Evolutionary conservation across 768 basidiomycete genomes (phyloP).

Genomic region (Tubosaeta sp.): DNA sequence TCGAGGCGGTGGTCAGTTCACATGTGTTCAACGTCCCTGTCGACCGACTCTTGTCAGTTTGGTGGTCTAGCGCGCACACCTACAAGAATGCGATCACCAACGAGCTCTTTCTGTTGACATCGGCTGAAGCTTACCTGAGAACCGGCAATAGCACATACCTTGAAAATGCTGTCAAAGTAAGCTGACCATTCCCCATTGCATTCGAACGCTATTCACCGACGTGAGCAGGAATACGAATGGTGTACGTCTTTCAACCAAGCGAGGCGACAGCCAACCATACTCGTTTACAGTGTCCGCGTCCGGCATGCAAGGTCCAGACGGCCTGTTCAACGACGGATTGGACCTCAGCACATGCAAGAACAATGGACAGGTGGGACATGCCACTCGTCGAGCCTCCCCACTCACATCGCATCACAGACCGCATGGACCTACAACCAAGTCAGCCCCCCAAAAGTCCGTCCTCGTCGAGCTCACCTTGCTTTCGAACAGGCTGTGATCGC

Average conservation of each 20-base stretch:
- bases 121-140: slow-evolving; percentile 43
- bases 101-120: slow-evolving; percentile 49
- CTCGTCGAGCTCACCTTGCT: not conserved
- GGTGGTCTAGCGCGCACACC: slow-evolving; percentile 52
- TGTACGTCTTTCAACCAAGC: slow-evolving; percentile 16
- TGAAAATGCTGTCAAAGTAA: slow-evolving; percentile 45
- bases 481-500: slow-evolving; percentile 48
- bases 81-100: slow-evolving; percentile 66
- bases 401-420: slow-evolving; percentile 32
- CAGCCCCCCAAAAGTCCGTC: not conserved
- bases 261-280: not conserved
- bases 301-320: slow-evolving; percentile 27
- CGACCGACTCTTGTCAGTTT: slow-evolving; percentile 33
- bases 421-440: slow-evolving; percentile 62
- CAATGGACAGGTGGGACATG: slow-evolving; percentile 19
- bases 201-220: not conserved
- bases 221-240: slow-evolving; percentile 25
- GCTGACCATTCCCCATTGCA: not conserved
- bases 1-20: slow-evolving; percentile 44
- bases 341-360: slow-evolving; percentile 23
- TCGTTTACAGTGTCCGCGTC: slow-evolving; percentile 19
- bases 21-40: not conserved
- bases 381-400: too few species aligned
- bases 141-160: slow-evolving; percentile 38
- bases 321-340: slow-evolving; percentile 31